Conservation (phyloP, 495 filamentous ascomycete genomes). For the Aspergillus sparsus region DNA sequence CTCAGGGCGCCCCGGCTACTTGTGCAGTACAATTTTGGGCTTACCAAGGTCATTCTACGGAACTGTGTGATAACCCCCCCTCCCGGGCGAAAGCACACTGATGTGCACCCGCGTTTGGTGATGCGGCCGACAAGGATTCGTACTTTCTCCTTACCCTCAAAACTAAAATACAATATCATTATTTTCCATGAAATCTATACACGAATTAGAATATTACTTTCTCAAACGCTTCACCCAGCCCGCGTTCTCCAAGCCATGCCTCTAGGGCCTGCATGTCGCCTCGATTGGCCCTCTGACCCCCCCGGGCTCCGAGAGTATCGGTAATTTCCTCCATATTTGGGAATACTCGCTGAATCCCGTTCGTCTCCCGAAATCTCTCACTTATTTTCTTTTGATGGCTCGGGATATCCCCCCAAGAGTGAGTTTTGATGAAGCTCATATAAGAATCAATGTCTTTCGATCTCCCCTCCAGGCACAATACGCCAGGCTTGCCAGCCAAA, state of each 20-base stretch:
- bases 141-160: too few species aligned
- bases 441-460: constrained; percentile 40
- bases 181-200: too few species aligned
- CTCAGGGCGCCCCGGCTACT: too few species aligned
- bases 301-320: constrained; percentile 39
- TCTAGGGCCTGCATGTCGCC: constrained; percentile 51
- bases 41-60: too few species aligned
- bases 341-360: constrained; percentile 34
- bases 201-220: constrained; percentile 37
- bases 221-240: constrained; percentile 41
- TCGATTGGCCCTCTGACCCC: constrained; percentile 43
- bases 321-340: constrained; percentile 44
- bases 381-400: constrained; percentile 48
- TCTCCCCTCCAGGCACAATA: constrained; percentile 41
- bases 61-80: too few species aligned
- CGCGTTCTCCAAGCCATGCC: constrained; percentile 34
- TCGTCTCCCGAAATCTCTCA: constrained; percentile 41
- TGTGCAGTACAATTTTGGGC: too few species aligned
- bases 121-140: too few species aligned
- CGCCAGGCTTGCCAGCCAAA: constrained; percentile 43
- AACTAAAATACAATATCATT: too few species aligned
- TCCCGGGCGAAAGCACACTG: too few species aligned
- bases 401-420: constrained; percentile 48
- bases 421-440: constrained; percentile 47
- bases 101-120: too few species aligned